phyloP scores from a whole-genome alignment of 257 asterid genomes.

The Petrea volubilis region DNA sequence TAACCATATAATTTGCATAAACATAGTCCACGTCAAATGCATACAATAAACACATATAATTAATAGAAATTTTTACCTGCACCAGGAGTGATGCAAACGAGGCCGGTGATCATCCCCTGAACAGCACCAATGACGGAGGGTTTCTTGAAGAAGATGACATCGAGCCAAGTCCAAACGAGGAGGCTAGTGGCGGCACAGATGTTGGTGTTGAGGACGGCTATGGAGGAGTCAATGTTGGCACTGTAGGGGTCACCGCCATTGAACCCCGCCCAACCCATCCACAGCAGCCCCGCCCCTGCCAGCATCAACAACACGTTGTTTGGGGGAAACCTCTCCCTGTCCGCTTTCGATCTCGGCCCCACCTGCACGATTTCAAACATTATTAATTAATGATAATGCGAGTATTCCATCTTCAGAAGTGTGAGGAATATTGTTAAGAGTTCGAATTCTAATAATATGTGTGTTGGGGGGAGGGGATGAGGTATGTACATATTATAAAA shows the following conservation, averaged over 20 bases:
- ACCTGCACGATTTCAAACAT: conserved; percentile 34
- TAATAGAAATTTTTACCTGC: conserved; percentile 50
- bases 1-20: no score
- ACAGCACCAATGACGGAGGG: conserved; percentile 76
- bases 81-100: conserved; percentile 68
- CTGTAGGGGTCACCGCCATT: conserved; percentile 76
- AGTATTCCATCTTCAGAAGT: no score
- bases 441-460: no score
- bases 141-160: conserved; percentile 56
- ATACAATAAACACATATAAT: no score
- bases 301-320: conserved; percentile 57
- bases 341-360: conserved; percentile 54
- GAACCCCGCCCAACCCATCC: conserved; percentile 88
- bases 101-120: conserved; percentile 78
- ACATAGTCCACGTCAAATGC: no score
- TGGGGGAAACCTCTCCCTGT: conserved; percentile 65
- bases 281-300: conserved; percentile 69
- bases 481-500: no score
- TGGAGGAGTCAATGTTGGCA: conserved; percentile 70
- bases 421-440: no score
- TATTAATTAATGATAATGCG: no score
- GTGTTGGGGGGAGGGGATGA: no score
- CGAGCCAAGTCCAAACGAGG: conserved; percentile 76
- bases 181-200: conserved; percentile 78
- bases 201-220: conserved; percentile 73